These are phyloP conservation scores for Pythium periplocum DNA, from an alignment of 352 stramenopile species.

Conservation along the genomic window DNA sequence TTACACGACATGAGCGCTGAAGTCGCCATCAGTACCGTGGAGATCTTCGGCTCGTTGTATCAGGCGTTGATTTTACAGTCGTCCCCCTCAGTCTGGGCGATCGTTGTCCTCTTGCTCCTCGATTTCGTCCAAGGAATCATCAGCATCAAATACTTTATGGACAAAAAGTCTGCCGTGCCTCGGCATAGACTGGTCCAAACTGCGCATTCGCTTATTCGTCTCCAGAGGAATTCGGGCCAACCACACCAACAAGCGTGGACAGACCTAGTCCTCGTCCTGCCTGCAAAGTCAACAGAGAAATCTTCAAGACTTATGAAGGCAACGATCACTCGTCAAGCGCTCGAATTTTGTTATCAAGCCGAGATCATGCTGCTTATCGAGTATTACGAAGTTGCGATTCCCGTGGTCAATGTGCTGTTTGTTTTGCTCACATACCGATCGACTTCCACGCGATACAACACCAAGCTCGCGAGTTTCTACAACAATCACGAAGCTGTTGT, in stretches of 20 bases:
- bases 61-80: constrained; percentile 19
- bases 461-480: constrained; percentile 6
- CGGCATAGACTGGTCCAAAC: not conserved
- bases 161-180: constrained; percentile 3
- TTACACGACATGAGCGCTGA: constrained; percentile 12
- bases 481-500: not conserved
- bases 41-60: constrained; percentile 21
- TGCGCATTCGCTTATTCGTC: constrained; percentile 1
- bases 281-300: too few species aligned
- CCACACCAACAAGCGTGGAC: not conserved
- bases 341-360: constrained; percentile 3
- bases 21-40: constrained; percentile 10
- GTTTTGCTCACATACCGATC: constrained; percentile 5
- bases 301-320: too few species aligned
- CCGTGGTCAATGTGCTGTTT: constrained; percentile 9
- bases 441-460: constrained; percentile 16
- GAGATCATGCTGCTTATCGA: constrained; percentile 13
- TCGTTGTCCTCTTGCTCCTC: constrained; percentile 14
- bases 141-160: constrained; percentile 14
- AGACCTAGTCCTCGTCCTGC: not conserved
- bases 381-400: constrained; percentile 18
- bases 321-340: not conserved
- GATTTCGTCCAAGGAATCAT: constrained; percentile 13
- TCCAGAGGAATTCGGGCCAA: not conserved
- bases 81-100: constrained; percentile 1